Percentiles rank a stretch among this genome's conserved stretches.
Conservation (phyloP, 1,284 basidiomycete species). For the Wallemia hederae region DNA sequence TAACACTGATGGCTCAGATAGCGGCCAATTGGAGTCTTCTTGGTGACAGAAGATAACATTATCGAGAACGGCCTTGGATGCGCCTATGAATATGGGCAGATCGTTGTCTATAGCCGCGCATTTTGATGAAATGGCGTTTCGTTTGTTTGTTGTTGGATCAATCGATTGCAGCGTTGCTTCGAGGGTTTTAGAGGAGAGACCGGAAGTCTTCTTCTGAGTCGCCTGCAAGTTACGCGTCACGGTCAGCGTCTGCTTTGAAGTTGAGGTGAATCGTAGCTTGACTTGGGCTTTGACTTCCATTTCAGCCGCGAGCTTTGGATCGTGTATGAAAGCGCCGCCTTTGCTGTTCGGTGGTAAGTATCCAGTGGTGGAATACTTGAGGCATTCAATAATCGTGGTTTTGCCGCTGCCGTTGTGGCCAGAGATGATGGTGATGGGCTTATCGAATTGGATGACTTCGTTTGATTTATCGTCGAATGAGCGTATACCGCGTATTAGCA, state of each 20-base stretch:
- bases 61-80: constrained; percentile 84
- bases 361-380: constrained; percentile 95
- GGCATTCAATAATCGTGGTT: constrained; percentile 95
- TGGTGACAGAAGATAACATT: constrained; percentile 99
- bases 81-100: constrained; percentile 73
- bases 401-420: constrained; percentile 97
- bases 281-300: constrained; percentile 98
- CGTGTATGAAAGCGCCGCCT: constrained; percentile 90
- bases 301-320: constrained; percentile 92
- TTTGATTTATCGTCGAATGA: constrained; percentile 86
- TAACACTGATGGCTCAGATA: constrained; percentile 60
- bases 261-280: constrained; percentile 68
- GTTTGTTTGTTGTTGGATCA: constrained; percentile 26
- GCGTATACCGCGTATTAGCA: constrained; percentile 27
- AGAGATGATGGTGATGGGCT: constrained; percentile 91
- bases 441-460: constrained; percentile 86
- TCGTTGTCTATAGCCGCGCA: constrained; percentile 88
- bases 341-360: constrained; percentile 93
- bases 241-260: constrained; percentile 65
- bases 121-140: constrained; percentile 67
- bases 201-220: constrained; percentile 59
- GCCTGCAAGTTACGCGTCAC: constrained; percentile 79
- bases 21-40: constrained; percentile 94
- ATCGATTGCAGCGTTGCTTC: constrained; percentile 61
- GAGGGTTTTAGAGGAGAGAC: constrained; percentile 86